A percentile compares a stretch with the other conserved stretches of the same genome.
These are phyloP conservation scores for Phytophthora capsici DNA, from an alignment of 352 stramenopile genomes.

Conservation along the genomic window DNA sequence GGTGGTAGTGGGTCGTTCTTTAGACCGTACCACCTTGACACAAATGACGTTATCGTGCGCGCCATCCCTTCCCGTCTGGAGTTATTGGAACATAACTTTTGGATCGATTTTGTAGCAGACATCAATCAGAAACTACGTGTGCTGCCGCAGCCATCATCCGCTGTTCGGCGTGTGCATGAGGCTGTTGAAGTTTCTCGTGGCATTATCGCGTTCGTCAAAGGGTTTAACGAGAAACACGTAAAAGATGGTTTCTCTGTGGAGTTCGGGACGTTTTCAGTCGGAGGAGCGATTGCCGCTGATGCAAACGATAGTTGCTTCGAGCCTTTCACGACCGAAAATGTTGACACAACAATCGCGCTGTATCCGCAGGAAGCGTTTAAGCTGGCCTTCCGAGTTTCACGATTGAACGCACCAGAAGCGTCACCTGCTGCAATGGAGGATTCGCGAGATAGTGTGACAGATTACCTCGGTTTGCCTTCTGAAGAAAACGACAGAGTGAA, in stretches of 20 bases:
- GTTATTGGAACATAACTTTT: constrained; percentile 80
- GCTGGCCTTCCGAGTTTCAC: constrained; percentile 64
- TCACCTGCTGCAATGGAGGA: constrained; percentile 6
- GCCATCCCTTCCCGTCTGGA: constrained; percentile 71
- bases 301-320: constrained; percentile 57
- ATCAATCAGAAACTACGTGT: constrained; percentile 75
- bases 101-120: constrained; percentile 84
- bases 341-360: constrained; percentile 37
- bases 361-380: constrained; percentile 68
- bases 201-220: constrained; percentile 54
- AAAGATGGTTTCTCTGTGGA: constrained; percentile 60
- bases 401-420: constrained; percentile 17
- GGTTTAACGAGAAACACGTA: constrained; percentile 68
- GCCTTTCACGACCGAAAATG: constrained; percentile 30
- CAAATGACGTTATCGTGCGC: constrained; percentile 83
- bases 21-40: constrained; percentile 80
- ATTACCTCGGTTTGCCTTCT: constrained; percentile 3
- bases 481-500: constrained; percentile 31
- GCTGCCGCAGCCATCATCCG: constrained; percentile 63
- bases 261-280: constrained; percentile 66
- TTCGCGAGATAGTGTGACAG: background rate
- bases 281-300: constrained; percentile 36
- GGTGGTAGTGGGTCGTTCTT: constrained; percentile 84
- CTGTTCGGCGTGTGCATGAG: constrained; percentile 38
- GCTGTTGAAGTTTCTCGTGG: constrained; percentile 39